phyloP scores from a whole-genome alignment of 208 protist species.

The Zelonia costaricensis region DNA sequence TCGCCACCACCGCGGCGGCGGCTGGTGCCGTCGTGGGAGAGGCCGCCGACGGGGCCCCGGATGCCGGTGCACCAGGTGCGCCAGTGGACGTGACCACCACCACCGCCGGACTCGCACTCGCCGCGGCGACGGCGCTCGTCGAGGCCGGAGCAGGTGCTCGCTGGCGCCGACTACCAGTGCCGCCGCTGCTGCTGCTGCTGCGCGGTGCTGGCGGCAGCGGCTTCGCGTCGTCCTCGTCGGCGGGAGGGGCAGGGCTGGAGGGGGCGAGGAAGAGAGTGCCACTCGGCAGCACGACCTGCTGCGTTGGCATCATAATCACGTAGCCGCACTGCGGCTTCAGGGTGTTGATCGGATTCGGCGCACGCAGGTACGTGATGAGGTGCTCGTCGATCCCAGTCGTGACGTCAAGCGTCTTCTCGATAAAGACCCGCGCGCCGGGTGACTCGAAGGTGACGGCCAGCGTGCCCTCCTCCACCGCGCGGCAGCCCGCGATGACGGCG shows the following conservation, averaged over 20 bases:
- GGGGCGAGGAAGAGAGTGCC: constrained; percentile 30
- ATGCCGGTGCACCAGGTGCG: not conserved
- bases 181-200: not conserved
- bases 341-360: constrained; percentile 91
- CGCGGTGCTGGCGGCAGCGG: constrained; percentile 2
- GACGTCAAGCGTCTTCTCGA: constrained; percentile 54
- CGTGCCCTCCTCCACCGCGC: constrained; percentile 78
- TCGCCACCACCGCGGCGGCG: not conserved
- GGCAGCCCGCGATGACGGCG: constrained; percentile 78
- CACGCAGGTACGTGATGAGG: constrained; percentile 80
- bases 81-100: not conserved
- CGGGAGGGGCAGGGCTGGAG: not conserved
- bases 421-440: constrained; percentile 68
- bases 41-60: not conserved
- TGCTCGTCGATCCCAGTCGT: constrained; percentile 30
- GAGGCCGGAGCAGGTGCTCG: too few species aligned
- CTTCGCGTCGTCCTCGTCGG: constrained; percentile 9
- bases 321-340: constrained; percentile 87
- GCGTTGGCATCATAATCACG: constrained; percentile 67
- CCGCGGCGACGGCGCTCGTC: too few species aligned
- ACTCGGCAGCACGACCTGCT: constrained; percentile 23
- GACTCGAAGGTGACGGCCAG: constrained; percentile 89
- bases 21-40: not conserved
- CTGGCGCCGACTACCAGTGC: too few species aligned
- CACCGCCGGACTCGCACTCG: not conserved